A percentile compares a stretch with the other conserved stretches of the same genome.
phyloP scores from a whole-genome alignment of 2,329 filamentous ascomycete genomes.

The Exophiala mesophila region DNA sequence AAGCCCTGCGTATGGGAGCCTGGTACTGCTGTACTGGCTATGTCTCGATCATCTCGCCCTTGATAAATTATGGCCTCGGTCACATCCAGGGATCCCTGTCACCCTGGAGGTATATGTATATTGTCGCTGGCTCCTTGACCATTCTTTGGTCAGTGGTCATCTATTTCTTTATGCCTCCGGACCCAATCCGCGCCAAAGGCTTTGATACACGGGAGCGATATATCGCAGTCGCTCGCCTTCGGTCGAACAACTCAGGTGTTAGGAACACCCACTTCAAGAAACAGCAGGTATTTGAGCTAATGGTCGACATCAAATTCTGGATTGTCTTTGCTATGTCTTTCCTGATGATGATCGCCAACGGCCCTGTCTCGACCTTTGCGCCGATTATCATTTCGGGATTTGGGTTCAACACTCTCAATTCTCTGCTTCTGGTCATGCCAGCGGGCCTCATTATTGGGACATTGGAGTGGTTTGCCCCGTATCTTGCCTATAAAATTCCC shows the following conservation, averaged over 20 bases:
- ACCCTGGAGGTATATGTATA: conserved; percentile 67
- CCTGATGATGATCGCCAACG: conserved; percentile 64
- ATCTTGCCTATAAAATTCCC: conserved; percentile 37
- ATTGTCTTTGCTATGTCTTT: conserved; percentile 63
- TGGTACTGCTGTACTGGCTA: conserved; percentile 52
- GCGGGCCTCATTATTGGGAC: conserved; percentile 37
- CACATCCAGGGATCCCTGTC: conserved; percentile 54
- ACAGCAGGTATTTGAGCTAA: conserved; percentile 53
- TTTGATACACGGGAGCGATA: conserved; percentile 57
- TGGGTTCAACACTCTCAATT: conserved; percentile 58
- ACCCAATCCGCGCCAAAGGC: conserved; percentile 65
- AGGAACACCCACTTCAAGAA: conserved; percentile 57
- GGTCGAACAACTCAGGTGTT: conserved; percentile 60
- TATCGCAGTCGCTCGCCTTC: conserved; percentile 59
- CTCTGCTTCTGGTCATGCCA: conserved; percentile 57
- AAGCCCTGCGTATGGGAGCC: conserved; percentile 60
- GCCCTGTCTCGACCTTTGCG: conserved; percentile 60
- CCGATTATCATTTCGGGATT: conserved; percentile 67
- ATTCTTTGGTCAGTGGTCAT: conserved; percentile 54
- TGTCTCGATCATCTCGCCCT: conserved; percentile 43
- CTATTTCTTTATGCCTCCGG: conserved; percentile 61
- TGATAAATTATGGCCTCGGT: conserved; percentile 62
- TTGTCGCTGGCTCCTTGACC: conserved; percentile 59
- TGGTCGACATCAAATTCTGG: conserved; percentile 59
- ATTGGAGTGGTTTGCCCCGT: conserved; percentile 38